These are phyloP conservation scores for Pelargonium nanum DNA, from an alignment of 345 rosid genomes.

Conservation along the genomic window DNA sequence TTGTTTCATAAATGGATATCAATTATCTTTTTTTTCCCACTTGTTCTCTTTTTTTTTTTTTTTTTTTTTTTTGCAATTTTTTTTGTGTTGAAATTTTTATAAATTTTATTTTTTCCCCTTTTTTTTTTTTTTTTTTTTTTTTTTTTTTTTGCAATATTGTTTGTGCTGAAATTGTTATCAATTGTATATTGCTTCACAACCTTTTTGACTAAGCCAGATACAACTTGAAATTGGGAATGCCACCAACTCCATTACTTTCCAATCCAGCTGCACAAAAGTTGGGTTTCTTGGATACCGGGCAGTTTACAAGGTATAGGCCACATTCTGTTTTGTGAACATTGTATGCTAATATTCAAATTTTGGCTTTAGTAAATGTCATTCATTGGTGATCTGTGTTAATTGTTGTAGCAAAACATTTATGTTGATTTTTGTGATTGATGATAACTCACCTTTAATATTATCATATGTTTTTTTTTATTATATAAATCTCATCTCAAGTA, in stretches of 20 bases:
- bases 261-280: constrained; percentile 59
- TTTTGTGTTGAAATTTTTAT: background rate
- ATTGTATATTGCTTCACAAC: background rate
- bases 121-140: constrained; percentile 2
- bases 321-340: background rate
- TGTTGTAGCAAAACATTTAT: background rate
- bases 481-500: too few relatives aligned
- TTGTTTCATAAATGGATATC: background rate
- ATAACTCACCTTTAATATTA: too few relatives aligned
- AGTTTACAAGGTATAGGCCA: constrained; percentile 55
- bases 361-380: background rate
- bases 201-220: constrained; percentile 27
- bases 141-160: background rate
- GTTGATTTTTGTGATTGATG: background rate
- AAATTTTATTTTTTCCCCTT: background rate
- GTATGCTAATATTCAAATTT: background rate
- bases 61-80: too few relatives aligned
- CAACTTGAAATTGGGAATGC: constrained; percentile 64
- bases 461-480: too few relatives aligned
- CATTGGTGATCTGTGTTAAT: background rate
- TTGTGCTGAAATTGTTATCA: background rate
- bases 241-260: constrained; percentile 46
- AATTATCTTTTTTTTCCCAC: background rate
- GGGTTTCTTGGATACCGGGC: constrained; percentile 79
- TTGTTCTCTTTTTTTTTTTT: background rate